phyloP scores from a whole-genome alignment of 1,139 yeast species.

The Hemisphaericaspora xylofermentans region DNA sequence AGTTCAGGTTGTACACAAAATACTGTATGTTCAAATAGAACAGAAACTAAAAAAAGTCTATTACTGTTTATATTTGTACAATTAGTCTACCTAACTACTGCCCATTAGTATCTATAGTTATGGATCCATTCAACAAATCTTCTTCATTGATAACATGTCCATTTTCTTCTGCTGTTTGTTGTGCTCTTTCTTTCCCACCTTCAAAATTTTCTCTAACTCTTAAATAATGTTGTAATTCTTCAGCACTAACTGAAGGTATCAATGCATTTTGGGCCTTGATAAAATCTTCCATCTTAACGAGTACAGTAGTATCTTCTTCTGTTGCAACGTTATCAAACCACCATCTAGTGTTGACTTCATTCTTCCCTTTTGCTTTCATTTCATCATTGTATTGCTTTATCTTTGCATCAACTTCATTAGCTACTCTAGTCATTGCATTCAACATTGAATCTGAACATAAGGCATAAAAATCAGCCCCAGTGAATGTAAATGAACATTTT shows the following conservation, averaged over 20 bases:
- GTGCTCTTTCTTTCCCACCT: slow-evolving; percentile 43
- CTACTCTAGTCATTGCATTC: slow-evolving; percentile 91
- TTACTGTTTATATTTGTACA: too few relatives aligned
- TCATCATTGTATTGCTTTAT: slow-evolving; percentile 51
- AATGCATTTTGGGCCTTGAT: slow-evolving; percentile 68
- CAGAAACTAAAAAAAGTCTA: too few relatives aligned
- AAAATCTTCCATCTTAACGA: slow-evolving; percentile 73
- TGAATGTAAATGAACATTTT: slow-evolving; percentile 80
- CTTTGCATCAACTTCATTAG: slow-evolving; percentile 70
- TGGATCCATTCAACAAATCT: slow-evolving; percentile 3
- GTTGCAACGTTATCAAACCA: slow-evolving; percentile 90
- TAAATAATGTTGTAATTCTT: slow-evolving; percentile 80
- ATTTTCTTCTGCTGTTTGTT: slow-evolving; percentile 10
- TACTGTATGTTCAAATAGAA: too few relatives aligned
- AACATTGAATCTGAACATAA: slow-evolving; percentile 92
- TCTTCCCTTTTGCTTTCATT: slow-evolving; percentile 26
- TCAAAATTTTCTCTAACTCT: slow-evolving; percentile 79
- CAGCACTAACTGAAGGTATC: slow-evolving; percentile 83
- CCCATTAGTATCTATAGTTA: too few relatives aligned
- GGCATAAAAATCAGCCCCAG: slow-evolving; percentile 98
- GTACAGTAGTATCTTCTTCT: slow-evolving; percentile 63
- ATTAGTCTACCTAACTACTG: too few relatives aligned
- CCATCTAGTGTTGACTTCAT: slow-evolving; percentile 64
- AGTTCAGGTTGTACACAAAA: too few relatives aligned
- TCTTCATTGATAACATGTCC: slow-evolving; percentile 3